A percentile compares a stretch with the other conserved stretches of the same genome.
Evolutionary conservation across 2,329 filamentous ascomycete species (phyloP).

Genomic region (Diaporthe sp.): DNA sequence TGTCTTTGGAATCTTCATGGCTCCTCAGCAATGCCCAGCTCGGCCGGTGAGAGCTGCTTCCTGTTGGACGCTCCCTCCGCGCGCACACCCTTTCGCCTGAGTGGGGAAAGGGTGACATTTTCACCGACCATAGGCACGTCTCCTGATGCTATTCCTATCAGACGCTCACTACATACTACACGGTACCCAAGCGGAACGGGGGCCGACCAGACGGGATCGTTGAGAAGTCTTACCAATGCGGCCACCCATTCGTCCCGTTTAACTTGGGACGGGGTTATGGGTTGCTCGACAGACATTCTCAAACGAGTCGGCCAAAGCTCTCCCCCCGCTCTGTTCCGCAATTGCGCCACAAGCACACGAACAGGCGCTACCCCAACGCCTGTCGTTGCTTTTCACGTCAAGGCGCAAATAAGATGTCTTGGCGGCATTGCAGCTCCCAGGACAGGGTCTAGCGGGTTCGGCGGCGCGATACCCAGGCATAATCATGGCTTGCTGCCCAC

Average conservation of each 20-base stretch:
- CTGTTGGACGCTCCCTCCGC: background rate
- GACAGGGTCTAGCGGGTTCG: background rate
- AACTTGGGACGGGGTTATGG: background rate
- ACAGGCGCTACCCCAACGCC: constrained; percentile 30
- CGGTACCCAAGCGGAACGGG: background rate
- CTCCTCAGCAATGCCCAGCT: background rate
- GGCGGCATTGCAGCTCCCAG: constrained; percentile 26
- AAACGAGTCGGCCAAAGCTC: background rate
- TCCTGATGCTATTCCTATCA: background rate
- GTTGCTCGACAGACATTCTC: background rate
- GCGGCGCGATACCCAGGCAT: background rate
- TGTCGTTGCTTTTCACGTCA: constrained; percentile 13
- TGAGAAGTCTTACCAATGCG: background rate
- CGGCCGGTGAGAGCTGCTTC: background rate
- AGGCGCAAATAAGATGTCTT: constrained; percentile 33
- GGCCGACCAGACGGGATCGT: background rate
- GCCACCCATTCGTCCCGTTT: background rate
- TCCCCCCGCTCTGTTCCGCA: constrained; percentile 10
- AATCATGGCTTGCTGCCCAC: background rate
- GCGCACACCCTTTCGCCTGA: background rate
- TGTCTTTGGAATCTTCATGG: background rate
- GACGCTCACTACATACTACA: constrained; percentile 11
- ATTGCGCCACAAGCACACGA: constrained; percentile 10
- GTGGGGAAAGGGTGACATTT: background rate
- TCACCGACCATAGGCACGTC: background rate